These are phyloP conservation scores for Sphaerulina populicola DNA, from an alignment of 2,329 filamentous ascomycete genomes.

Conservation along the genomic window DNA sequence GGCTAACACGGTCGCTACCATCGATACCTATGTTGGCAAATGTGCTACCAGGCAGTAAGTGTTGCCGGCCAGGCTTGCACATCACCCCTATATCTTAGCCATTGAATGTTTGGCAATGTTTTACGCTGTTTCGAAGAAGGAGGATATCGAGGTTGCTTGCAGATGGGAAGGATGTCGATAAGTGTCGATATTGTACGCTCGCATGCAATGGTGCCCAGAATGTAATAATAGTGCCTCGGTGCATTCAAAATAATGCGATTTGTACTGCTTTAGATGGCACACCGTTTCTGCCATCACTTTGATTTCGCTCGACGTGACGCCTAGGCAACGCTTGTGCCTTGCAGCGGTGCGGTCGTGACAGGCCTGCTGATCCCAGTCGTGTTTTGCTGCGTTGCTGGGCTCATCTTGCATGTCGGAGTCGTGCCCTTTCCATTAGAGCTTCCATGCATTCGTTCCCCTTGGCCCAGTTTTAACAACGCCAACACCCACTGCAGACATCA, in stretches of 20 bases:
- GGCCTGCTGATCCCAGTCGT: too few relatives aligned
- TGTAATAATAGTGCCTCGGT: constrained; percentile 12
- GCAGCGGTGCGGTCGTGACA: background rate
- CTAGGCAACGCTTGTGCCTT: background rate
- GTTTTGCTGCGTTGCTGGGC: too few relatives aligned
- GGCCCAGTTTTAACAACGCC: too few relatives aligned
- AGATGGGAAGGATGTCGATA: background rate
- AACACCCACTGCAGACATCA: too few relatives aligned
- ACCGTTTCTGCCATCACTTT: background rate
- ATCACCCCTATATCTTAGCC: constrained; percentile 20
- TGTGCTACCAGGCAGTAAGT: constrained; percentile 17
- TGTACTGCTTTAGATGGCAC: background rate
- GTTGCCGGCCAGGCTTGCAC: constrained; percentile 19
- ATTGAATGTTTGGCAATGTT: constrained; percentile 19
- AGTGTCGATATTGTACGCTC: constrained; percentile 9
- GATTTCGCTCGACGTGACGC: background rate
- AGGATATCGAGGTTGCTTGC: constrained; percentile 8
- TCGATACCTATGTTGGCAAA: constrained; percentile 11
- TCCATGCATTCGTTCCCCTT: too few relatives aligned
- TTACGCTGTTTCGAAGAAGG: constrained; percentile 15
- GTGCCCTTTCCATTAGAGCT: too few relatives aligned
- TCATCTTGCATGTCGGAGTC: too few relatives aligned
- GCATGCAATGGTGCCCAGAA: background rate
- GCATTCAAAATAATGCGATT: background rate
- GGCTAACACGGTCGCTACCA: constrained; percentile 15